Evolutionary conservation across 345 rosid species (phyloP).

Genomic region (Arabis alpina): DNA sequence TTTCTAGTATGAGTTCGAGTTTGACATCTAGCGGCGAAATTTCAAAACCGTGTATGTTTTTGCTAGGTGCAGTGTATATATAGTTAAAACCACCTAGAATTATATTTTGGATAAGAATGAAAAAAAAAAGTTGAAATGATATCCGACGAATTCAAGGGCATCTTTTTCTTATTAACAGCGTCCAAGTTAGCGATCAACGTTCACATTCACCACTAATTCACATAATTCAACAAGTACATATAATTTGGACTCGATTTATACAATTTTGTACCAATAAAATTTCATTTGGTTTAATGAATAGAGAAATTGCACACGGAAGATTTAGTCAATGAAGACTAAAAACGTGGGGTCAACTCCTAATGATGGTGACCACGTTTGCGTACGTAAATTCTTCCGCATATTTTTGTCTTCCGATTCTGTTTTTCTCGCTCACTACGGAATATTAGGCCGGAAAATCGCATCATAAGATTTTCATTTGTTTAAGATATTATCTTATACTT

Average conservation of each 20-base stretch:
- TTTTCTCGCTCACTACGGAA: no score
- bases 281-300: background rate
- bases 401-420: background rate
- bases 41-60: background rate
- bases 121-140: background rate
- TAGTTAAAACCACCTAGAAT: background rate
- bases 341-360: slow-evolving; percentile 5
- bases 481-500: no score
- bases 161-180: background rate
- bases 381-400: background rate
- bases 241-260: background rate
- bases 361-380: background rate
- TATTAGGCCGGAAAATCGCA: no score
- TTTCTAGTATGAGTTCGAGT: background rate
- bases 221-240: no score
- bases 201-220: background rate
- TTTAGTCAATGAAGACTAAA: slow-evolving; percentile 5
- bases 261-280: background rate
- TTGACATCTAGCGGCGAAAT: slow-evolving; percentile 2
- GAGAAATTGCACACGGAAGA: slow-evolving; percentile 21
- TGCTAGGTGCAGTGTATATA: slow-evolving; percentile 1
- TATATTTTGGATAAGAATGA: background rate
- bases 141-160: no score
- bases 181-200: slow-evolving; percentile 17
- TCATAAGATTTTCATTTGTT: no score